Conservation (phyloP, 768 basidiomycete species). For the Lactarius evosmus region DNA sequence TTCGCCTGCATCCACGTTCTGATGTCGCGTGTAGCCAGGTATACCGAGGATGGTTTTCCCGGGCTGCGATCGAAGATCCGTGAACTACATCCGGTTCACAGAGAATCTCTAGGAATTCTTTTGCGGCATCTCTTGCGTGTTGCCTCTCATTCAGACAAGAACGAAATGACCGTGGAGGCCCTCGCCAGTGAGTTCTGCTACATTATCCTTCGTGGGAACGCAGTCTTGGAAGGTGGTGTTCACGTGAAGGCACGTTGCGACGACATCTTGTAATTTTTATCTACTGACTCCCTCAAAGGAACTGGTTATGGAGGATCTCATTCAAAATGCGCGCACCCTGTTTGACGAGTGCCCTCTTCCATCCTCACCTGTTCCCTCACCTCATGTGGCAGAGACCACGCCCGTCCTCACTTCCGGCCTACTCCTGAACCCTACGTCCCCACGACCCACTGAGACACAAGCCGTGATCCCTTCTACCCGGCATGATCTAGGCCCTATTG, state of each 20-base stretch:
- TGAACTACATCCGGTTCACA: neutral
- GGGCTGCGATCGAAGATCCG: neutral
- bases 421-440: neutral
- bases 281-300: too few relatives aligned
- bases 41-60: neutral
- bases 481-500: neutral
- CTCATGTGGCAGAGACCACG: neutral
- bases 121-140: neutral
- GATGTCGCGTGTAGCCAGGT: neutral
- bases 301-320: neutral
- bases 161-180: neutral
- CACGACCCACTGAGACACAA: neutral
- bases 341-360: too few relatives aligned
- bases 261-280: neutral
- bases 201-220: neutral
- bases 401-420: neutral
- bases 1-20: neutral
- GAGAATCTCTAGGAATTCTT: neutral
- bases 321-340: neutral
- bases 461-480: neutral
- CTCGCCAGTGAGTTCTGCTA: neutral
- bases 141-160: neutral
- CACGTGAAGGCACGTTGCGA: neutral
- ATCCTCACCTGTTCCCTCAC: neutral
- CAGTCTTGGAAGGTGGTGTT: neutral